phyloP scores from a whole-genome alignment of 73 alveolate genomes.

The Tetrahymena thermophila region DNA sequence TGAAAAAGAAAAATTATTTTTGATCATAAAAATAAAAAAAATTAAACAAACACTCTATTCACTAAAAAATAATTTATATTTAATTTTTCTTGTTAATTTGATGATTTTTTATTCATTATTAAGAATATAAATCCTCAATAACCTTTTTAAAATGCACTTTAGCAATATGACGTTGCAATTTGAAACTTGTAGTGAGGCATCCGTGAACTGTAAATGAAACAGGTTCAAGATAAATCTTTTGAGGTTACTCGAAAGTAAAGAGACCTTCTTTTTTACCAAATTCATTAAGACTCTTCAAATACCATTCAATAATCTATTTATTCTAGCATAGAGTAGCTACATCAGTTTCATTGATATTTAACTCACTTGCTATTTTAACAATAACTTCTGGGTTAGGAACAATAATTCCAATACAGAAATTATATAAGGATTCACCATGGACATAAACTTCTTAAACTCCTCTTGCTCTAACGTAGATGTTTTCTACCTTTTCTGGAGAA shows the following conservation, averaged over 20 bases:
- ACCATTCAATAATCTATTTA: not conserved
- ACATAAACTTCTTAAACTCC: constrained; percentile 74
- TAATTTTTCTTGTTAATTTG: too few species aligned
- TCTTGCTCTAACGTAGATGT: constrained; percentile 53
- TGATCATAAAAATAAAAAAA: too few species aligned
- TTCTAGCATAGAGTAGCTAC: constrained; percentile 8
- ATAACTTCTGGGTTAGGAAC: constrained; percentile 65
- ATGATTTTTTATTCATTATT: not conserved
- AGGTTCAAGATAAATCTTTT: constrained; percentile 13
- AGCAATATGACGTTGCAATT: not conserved
- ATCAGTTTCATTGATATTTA: not conserved
- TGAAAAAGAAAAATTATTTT: too few species aligned
- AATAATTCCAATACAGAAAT: constrained; percentile 60
- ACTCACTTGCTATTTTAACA: constrained; percentile 38
- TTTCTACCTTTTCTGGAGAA: constrained; percentile 96
- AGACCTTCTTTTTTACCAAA: constrained; percentile 19
- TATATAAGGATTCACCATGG: constrained; percentile 85
- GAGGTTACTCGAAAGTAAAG: not conserved
- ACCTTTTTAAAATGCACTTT: not conserved
- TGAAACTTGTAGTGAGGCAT: constrained; percentile 5
- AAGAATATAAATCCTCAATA: not conserved
- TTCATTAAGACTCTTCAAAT: constrained; percentile 2
- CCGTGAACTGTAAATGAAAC: not conserved
- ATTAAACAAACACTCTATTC: too few species aligned
- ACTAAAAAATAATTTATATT: too few species aligned